Evolutionary conservation across 768 basidiomycete species (phyloP).

Genomic region (Boletus barrowsii): DNA sequence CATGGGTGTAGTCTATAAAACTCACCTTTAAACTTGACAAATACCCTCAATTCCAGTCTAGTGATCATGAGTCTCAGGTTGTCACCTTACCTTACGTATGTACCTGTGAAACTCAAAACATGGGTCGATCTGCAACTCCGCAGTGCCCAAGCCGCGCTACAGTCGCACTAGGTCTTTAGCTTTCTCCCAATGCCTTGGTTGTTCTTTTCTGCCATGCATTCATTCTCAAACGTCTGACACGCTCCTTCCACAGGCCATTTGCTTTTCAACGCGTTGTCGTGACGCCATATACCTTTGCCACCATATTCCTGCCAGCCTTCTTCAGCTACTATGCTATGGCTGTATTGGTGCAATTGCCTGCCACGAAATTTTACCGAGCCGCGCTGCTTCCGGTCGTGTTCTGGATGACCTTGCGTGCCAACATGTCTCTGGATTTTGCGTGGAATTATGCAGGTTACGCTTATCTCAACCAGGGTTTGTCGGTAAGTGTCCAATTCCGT

Average conservation of each 20-base stretch:
- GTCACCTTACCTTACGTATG: neutral
- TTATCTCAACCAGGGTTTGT: slow-evolving; percentile 22
- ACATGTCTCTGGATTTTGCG: slow-evolving; percentile 26
- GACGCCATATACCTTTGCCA: slow-evolving; percentile 31
- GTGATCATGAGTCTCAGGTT: neutral
- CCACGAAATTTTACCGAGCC: slow-evolving; percentile 41
- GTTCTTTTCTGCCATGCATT: neutral
- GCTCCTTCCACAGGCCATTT: slow-evolving; percentile 6
- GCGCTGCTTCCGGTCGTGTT: slow-evolving; percentile 50
- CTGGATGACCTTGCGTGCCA: slow-evolving; percentile 41
- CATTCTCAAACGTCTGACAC: neutral
- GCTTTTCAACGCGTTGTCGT: slow-evolving; percentile 13
- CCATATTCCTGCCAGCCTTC: slow-evolving; percentile 40
- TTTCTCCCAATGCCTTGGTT: slow-evolving; percentile 12
- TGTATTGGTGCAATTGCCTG: slow-evolving; percentile 47
- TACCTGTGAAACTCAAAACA: neutral
- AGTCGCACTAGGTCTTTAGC: neutral
- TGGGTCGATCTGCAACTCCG: neutral
- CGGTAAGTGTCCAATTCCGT: slow-evolving; percentile 13
- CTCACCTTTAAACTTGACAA: too few species aligned
- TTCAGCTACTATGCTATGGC: slow-evolving; percentile 51
- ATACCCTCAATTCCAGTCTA: too few species aligned
- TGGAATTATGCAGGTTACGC: slow-evolving; percentile 7
- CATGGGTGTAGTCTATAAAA: too few species aligned
- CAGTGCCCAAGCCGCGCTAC: neutral